Percentiles rank a stretch among this genome's conserved stretches.
Conservation (phyloP, 306 rosid genomes). For the Abrus pulchellus region DNA sequence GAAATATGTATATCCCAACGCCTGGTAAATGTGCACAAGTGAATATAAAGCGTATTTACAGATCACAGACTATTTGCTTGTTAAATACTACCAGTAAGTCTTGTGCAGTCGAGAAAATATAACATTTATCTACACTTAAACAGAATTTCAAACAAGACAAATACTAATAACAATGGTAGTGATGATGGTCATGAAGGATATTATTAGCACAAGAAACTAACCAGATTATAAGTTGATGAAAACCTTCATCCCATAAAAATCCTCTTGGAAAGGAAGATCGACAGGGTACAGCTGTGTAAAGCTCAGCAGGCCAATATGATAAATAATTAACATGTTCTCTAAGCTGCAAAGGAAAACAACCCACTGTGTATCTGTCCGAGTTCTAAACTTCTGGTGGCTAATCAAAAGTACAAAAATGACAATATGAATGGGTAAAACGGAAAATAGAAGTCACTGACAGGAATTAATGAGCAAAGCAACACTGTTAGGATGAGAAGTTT, state of each 20-base stretch:
- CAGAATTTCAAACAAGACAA: constrained; percentile 37
- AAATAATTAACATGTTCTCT: constrained; percentile 57
- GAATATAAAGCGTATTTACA: constrained; percentile 31
- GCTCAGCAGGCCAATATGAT: constrained; percentile 97
- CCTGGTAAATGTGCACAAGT: constrained; percentile 63
- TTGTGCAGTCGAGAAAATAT: constrained; percentile 38
- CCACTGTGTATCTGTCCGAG: constrained; percentile 48
- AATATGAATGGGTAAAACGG: constrained; percentile 8
- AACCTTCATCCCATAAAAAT: constrained; percentile 99
- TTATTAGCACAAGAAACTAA: constrained; percentile 50
- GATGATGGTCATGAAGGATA: constrained; percentile 15
- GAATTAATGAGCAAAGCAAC: constrained; percentile 18
- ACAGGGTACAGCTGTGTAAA: constrained; percentile 94
- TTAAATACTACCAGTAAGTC: constrained; percentile 15
- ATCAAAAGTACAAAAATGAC: constrained; percentile 37
- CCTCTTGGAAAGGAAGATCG: constrained; percentile 96
- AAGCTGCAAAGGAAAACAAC: constrained; percentile 67
- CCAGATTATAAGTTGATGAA: constrained; percentile 95
- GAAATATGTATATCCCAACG: constrained; percentile 91
- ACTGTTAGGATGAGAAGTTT: background rate
- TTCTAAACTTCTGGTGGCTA: constrained; percentile 43
- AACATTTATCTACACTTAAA: constrained; percentile 17
- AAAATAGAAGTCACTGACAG: constrained; percentile 23
- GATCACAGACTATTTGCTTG: constrained; percentile 31
- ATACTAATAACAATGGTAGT: constrained; percentile 29